phyloP scores from a whole-genome alignment of 345 rosid genomes.

The Orychophragmus violaceus region DNA sequence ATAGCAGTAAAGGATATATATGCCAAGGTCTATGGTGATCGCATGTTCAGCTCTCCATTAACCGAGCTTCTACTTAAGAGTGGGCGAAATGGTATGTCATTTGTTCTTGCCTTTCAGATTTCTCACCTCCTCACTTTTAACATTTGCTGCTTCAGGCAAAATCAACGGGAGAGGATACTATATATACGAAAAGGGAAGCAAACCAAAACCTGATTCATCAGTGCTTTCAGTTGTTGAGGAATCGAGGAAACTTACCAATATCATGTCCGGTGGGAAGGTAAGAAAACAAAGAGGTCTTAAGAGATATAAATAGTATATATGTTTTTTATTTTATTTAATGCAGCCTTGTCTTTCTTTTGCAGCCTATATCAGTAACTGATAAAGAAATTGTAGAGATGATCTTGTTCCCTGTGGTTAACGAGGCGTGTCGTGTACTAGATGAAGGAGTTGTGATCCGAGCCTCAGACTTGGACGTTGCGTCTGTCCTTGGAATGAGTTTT shows the following conservation, averaged over 20 bases:
- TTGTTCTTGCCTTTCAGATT: neutral
- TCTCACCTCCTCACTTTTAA: neutral
- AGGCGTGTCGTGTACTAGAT: slow-evolving; percentile 85
- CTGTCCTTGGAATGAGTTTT: slow-evolving; percentile 97
- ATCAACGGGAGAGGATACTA: slow-evolving; percentile 85
- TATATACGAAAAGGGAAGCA: slow-evolving; percentile 70
- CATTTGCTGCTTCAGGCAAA: slow-evolving; percentile 49
- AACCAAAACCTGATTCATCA: slow-evolving; percentile 79
- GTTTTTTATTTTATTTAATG: neutral
- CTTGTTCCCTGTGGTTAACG: slow-evolving; percentile 85
- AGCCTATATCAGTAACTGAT: slow-evolving; percentile 75
- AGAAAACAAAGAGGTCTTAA: neutral
- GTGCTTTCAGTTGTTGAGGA: slow-evolving; percentile 69
- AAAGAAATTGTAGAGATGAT: slow-evolving; percentile 85
- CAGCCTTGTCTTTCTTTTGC: slow-evolving; percentile 12
- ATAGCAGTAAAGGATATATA: slow-evolving; percentile 56
- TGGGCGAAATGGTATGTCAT: slow-evolving; percentile 69
- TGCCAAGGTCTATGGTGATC: slow-evolving; percentile 55
- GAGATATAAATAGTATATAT: neutral
- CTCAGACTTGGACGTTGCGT: slow-evolving; percentile 81
- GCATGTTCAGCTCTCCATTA: slow-evolving; percentile 57
- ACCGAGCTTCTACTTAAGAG: slow-evolving; percentile 59
- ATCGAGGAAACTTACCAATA: slow-evolving; percentile 55
- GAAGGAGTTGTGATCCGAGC: slow-evolving; percentile 81
- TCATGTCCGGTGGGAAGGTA: slow-evolving; percentile 94